Evolutionary conservation across 2,329 filamentous ascomycete genomes (phyloP).

Genomic region (Nannizziopsis barbatae): DNA sequence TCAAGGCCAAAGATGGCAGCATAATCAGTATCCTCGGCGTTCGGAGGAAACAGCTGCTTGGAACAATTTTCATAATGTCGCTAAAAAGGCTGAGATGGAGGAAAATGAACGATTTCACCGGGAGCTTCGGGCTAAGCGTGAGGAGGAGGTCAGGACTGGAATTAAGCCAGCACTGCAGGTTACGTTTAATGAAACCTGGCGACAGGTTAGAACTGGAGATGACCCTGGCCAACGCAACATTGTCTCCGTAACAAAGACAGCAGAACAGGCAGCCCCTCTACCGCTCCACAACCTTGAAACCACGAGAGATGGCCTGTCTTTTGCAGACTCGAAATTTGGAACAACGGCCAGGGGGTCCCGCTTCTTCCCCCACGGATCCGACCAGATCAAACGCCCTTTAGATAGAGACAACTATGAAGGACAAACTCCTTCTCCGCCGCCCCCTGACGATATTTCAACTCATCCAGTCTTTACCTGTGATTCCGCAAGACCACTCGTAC

Average conservation of each 20-base stretch:
- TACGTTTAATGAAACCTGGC: slow-evolving; percentile 38
- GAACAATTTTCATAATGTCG: slow-evolving; percentile 35
- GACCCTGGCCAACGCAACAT: slow-evolving; percentile 32
- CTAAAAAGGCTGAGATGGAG: slow-evolving; percentile 32
- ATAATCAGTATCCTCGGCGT: slow-evolving; percentile 23
- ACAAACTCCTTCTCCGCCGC: slow-evolving; percentile 42
- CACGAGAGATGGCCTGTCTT: slow-evolving; percentile 26
- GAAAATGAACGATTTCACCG: slow-evolving; percentile 32
- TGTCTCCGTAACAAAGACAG: slow-evolving; percentile 28
- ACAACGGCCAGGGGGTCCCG: slow-evolving; percentile 36
- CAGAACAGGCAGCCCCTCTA: slow-evolving; percentile 21
- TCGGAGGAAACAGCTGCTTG: slow-evolving; percentile 29
- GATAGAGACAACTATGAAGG: slow-evolving; percentile 25
- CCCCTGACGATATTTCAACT: slow-evolving; percentile 45
- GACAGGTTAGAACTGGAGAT: slow-evolving; percentile 34
- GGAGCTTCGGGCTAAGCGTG: slow-evolving; percentile 31
- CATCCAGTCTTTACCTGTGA: slow-evolving; percentile 47
- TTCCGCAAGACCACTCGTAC: slow-evolving; percentile 43
- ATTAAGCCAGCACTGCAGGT: slow-evolving; percentile 26
- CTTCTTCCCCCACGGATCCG: slow-evolving; percentile 37
- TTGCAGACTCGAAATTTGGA: slow-evolving; percentile 27
- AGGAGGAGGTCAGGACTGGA: slow-evolving; percentile 28
- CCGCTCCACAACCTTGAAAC: slow-evolving; percentile 29
- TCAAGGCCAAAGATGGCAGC: slow-evolving; percentile 20
- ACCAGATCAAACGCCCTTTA: slow-evolving; percentile 26